phyloP scores from a whole-genome alignment of 1,284 basidiomycete genomes.

The Mycena sp. region DNA sequence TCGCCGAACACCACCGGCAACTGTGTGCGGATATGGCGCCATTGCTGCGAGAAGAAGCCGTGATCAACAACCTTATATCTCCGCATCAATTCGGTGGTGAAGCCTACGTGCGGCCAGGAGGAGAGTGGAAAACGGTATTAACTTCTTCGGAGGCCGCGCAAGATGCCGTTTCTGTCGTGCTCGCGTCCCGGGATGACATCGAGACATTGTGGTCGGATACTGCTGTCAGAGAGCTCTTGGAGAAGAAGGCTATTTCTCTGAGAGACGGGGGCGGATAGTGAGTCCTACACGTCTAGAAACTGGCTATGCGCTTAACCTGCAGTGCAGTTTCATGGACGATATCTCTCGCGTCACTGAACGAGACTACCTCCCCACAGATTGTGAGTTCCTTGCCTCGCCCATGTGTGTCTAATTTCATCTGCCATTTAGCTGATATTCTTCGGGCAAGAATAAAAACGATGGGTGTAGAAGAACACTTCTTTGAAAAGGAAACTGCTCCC shows the following conservation, averaged over 20 bases:
- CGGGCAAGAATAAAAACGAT: conserved; percentile 72
- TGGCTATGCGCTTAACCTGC: too few relatives aligned
- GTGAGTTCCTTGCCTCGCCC: conserved; percentile 42
- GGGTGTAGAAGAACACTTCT: conserved; percentile 74
- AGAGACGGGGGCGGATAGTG: conserved; percentile 74
- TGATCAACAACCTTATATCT: conserved; percentile 56
- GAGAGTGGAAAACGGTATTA: conserved; percentile 60
- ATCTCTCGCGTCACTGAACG: conserved; percentile 61
- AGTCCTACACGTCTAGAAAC: conserved; percentile 43
- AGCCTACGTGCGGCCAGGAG: conserved; percentile 65
- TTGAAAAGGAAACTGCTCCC: conserved; percentile 55
- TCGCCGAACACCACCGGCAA: conserved; percentile 47
- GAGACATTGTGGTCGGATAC: conserved; percentile 67
- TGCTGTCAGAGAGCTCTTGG: conserved; percentile 60
- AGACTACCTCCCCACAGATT: conserved; percentile 66
- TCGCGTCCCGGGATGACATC: conserved; percentile 68
- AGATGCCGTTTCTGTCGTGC: conserved; percentile 58
- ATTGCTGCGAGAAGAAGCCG: conserved; percentile 65
- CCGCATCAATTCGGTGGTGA: conserved; percentile 47
- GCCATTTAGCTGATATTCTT: conserved; percentile 62
- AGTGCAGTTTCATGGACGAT: conserved; percentile 74
- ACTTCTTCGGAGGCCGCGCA: conserved; percentile 6
- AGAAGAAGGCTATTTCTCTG: conserved; percentile 55
- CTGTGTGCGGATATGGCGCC: conserved; percentile 65
- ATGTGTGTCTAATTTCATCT: neutral